phyloP scores from a whole-genome alignment of 1,139 yeast species.

The Saccharomycopsis hybrid region DNA sequence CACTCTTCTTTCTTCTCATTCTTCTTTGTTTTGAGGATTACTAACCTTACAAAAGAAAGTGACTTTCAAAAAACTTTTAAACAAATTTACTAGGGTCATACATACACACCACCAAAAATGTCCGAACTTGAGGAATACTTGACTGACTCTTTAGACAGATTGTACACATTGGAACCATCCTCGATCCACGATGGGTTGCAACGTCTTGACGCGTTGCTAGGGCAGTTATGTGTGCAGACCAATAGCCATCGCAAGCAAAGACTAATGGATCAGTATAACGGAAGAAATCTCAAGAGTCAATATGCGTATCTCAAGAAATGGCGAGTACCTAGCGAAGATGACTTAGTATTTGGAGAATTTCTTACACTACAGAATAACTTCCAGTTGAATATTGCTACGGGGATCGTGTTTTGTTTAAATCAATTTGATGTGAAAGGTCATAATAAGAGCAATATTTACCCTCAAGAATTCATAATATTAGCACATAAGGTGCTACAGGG shows the following conservation, averaged over 20 bases:
- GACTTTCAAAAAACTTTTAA: neutral
- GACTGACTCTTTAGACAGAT: constrained; percentile 19
- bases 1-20: no score
- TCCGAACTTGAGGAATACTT: constrained; percentile 22
- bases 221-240: constrained; percentile 22
- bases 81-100: no score
- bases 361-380: constrained; percentile 45
- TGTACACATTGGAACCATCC: constrained; percentile 21
- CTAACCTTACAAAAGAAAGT: neutral
- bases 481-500: constrained; percentile 53
- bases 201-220: constrained; percentile 24
- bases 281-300: constrained; percentile 6
- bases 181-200: constrained; percentile 23
- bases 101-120: constrained; percentile 8
- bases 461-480: constrained; percentile 23
- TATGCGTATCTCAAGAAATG: constrained; percentile 23
- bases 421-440: constrained; percentile 21
- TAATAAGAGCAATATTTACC: constrained; percentile 18
- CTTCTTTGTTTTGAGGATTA: no score
- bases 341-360: constrained; percentile 35
- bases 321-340: constrained; percentile 27
- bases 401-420: constrained; percentile 30
- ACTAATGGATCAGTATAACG: constrained; percentile 4
- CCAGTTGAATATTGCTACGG: constrained; percentile 41
- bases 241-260: constrained; percentile 9